A percentile compares a stretch with the other conserved stretches of the same genome.
Evolutionary conservation across 805 yeast species (phyloP).

Genomic region (Candida sakaeoensis): DNA sequence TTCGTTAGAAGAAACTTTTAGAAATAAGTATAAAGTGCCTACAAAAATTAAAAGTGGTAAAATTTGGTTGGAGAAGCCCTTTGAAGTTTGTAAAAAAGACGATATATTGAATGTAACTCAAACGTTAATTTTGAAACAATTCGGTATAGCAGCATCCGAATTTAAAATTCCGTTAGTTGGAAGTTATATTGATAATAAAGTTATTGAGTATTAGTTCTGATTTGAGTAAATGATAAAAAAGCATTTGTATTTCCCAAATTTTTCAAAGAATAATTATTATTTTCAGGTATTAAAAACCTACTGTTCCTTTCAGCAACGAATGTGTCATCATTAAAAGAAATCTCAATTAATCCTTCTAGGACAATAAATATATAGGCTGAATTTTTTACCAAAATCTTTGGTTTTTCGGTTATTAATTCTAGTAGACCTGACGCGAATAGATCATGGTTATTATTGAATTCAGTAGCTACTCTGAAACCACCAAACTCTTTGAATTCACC

Average conservation of each 20-base stretch:
- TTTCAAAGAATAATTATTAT: slow-evolving; percentile 64
- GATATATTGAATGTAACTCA: slow-evolving; percentile 83
- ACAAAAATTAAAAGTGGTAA: slow-evolving; percentile 89
- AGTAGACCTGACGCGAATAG: slow-evolving; percentile 72
- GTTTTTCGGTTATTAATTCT: slow-evolving; percentile 60
- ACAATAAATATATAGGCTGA: slow-evolving; percentile 75
- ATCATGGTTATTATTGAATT: slow-evolving; percentile 61
- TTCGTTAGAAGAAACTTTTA: slow-evolving; percentile 87
- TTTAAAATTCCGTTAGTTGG: slow-evolving; percentile 81
- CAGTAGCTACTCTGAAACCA: slow-evolving; percentile 56
- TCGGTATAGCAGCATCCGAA: slow-evolving; percentile 92
- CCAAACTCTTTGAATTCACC: slow-evolving; percentile 38
- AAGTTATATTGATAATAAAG: slow-evolving; percentile 41
- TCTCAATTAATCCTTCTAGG: slow-evolving; percentile 66
- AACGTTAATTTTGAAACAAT: slow-evolving; percentile 87
- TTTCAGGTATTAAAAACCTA: slow-evolving; percentile 77
- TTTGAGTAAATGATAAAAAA: slow-evolving; percentile 71
- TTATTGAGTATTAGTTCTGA: slow-evolving; percentile 9
- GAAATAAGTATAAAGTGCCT: slow-evolving; percentile 87
- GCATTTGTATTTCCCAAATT: slow-evolving; percentile 59
- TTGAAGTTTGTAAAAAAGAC: slow-evolving; percentile 75
- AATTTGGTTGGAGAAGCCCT: slow-evolving; percentile 70
- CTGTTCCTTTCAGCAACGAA: slow-evolving; percentile 71
- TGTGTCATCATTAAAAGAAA: slow-evolving; percentile 52
- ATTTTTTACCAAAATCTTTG: slow-evolving; percentile 57